phyloP scores from a whole-genome alignment of 129 eudicot genomes.

The Flaveria brownii region DNA sequence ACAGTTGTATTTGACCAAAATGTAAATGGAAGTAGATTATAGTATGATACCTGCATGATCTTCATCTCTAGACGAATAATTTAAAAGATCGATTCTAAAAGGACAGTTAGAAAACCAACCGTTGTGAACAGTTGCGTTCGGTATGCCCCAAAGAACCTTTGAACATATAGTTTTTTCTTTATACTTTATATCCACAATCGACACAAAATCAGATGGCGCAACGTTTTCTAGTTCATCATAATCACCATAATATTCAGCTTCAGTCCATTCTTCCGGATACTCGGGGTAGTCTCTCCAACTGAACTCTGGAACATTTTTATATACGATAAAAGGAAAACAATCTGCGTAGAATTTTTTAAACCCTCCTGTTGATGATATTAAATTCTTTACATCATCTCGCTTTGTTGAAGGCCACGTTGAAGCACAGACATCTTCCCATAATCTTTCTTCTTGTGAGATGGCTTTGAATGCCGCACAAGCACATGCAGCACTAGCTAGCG shows the following conservation, averaged over 20 bases:
- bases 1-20: not conserved
- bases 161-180: constrained; percentile 73
- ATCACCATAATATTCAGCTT: constrained; percentile 78
- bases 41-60: constrained; percentile 34
- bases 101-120: constrained; percentile 91
- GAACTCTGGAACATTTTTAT: constrained; percentile 62
- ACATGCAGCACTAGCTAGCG: constrained; percentile 89
- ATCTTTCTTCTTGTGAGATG: constrained; percentile 74
- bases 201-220: constrained; percentile 76
- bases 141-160: constrained; percentile 80
- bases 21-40: not conserved
- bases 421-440: constrained; percentile 87
- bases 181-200: constrained; percentile 75
- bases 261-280: constrained; percentile 75
- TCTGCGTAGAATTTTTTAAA: constrained; percentile 85
- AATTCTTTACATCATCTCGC: constrained; percentile 63
- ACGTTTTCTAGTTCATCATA: constrained; percentile 58
- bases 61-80: constrained; percentile 44
- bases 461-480: constrained; percentile 65
- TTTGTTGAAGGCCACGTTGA: constrained; percentile 88
- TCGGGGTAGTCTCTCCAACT: constrained; percentile 44
- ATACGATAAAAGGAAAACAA: constrained; percentile 88
- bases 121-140: constrained; percentile 53
- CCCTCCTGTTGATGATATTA: constrained; percentile 73
- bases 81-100: constrained; percentile 71